These are phyloP conservation scores for Xerocomus spinulosus DNA, from an alignment of 768 basidiomycete genomes.

Conservation along the genomic window DNA sequence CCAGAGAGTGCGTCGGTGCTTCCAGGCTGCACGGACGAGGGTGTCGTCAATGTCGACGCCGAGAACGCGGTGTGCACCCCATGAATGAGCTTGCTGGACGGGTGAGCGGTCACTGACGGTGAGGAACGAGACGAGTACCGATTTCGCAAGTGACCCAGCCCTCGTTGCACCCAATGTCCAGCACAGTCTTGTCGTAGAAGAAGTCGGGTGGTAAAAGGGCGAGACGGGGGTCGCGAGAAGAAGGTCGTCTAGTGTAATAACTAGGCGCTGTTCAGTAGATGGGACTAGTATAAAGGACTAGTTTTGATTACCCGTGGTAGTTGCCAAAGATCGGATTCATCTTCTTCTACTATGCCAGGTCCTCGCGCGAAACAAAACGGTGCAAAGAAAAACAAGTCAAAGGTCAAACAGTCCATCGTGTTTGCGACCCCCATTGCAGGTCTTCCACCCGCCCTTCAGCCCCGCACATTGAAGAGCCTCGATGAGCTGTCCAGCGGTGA, in stretches of 20 bases:
- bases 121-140: constrained; percentile 40
- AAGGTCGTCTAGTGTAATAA: constrained; percentile 75
- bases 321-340: constrained; percentile 51
- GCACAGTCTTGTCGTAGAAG: constrained; percentile 53
- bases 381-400: constrained; percentile 19
- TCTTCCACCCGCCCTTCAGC: constrained; percentile 17
- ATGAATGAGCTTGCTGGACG: constrained; percentile 50
- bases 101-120: neutral
- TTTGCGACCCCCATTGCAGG: too few species aligned
- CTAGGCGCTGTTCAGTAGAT: constrained; percentile 29
- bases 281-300: neutral
- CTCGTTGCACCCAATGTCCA: constrained; percentile 87
- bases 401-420: constrained; percentile 3
- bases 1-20: constrained; percentile 65
- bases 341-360: constrained; percentile 18
- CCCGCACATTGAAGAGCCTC: constrained; percentile 9
- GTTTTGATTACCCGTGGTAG: constrained; percentile 53
- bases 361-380: constrained; percentile 20
- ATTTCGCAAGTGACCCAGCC: constrained; percentile 84
- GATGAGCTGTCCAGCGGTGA: constrained; percentile 34
- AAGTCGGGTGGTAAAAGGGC: constrained; percentile 50
- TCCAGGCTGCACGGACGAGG: constrained; percentile 74
- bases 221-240: constrained; percentile 58
- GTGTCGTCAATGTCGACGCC: constrained; percentile 84
- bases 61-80: constrained; percentile 59